A percentile compares a stretch with the other conserved stretches of the same genome.
Evolutionary conservation across 495 filamentous ascomycete species (phyloP).

Genomic region (Aspergillus panamensis): DNA sequence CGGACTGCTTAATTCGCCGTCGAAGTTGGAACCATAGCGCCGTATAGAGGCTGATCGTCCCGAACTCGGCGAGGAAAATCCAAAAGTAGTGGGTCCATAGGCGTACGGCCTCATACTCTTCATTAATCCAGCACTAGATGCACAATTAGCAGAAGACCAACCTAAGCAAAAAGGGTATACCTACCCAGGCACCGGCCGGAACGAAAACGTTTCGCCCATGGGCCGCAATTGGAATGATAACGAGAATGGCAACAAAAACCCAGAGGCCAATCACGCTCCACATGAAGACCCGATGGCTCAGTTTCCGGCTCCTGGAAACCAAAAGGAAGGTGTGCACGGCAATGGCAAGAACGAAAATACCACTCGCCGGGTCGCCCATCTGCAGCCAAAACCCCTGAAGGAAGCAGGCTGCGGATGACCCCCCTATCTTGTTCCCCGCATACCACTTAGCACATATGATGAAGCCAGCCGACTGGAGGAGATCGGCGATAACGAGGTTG

Average conservation of each 20-base stretch:
- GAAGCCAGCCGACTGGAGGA: conserved; percentile 68
- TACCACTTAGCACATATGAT: conserved; percentile 63
- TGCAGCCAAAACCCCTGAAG: conserved; percentile 70
- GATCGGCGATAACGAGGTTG: conserved; percentile 70
- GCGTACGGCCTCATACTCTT: conserved; percentile 55
- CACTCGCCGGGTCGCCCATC: conserved; percentile 65
- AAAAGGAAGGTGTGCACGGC: conserved; percentile 66
- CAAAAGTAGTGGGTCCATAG: conserved; percentile 76
- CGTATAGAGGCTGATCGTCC: conserved; percentile 61
- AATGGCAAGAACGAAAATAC: conserved; percentile 67
- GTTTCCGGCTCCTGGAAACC: conserved; percentile 55
- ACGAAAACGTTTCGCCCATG: conserved; percentile 59
- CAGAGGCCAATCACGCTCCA: conserved; percentile 50
- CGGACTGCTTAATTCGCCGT: conserved; percentile 42
- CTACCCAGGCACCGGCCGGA: conserved; percentile 60
- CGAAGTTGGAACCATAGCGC: conserved; percentile 61
- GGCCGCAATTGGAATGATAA: conserved; percentile 50
- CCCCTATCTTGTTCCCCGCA: conserved; percentile 48
- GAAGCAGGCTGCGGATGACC: conserved; percentile 58
- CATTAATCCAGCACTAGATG: conserved; percentile 66
- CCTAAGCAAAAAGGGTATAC: conserved; percentile 8
- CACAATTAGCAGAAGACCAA: conserved; percentile 2
- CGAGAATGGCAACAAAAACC: conserved; percentile 56
- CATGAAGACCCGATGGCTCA: conserved; percentile 54
- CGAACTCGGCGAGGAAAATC: conserved; percentile 68